These are phyloP conservation scores for Hippophae tibetana DNA, from an alignment of 306 rosid genomes.

Conservation along the genomic window DNA sequence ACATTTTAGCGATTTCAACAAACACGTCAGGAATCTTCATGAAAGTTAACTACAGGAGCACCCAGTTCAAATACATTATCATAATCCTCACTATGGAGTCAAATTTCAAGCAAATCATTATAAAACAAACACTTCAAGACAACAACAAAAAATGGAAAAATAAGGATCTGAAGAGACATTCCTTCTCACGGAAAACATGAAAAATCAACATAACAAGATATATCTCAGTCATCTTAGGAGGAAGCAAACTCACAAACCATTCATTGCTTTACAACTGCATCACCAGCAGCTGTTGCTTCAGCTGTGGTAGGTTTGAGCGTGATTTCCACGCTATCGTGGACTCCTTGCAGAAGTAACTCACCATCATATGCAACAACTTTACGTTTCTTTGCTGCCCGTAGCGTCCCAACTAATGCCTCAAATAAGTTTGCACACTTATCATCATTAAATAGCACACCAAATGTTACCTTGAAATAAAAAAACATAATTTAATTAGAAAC, in stretches of 20 bases:
- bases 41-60: no score
- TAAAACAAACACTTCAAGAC: no score
- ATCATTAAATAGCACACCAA: slow-evolving; percentile 72
- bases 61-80: no score
- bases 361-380: slow-evolving; percentile 65
- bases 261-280: slow-evolving; percentile 22
- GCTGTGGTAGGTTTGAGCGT: slow-evolving; percentile 46
- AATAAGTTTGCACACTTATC: slow-evolving; percentile 85
- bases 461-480: slow-evolving; percentile 52
- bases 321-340: slow-evolving; percentile 87
- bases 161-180: neutral
- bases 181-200: neutral
- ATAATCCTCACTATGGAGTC: no score
- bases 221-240: neutral
- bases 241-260: neutral
- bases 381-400: slow-evolving; percentile 78
- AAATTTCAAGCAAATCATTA: no score
- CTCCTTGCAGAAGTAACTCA: slow-evolving; percentile 88
- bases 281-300: slow-evolving; percentile 16
- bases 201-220: neutral
- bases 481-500: neutral
- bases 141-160: neutral
- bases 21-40: no score
- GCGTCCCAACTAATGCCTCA: slow-evolving; percentile 89
- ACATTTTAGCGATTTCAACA: no score